Conservation (phyloP, 257 asterid species). For the Perilla frutescens region DNA sequence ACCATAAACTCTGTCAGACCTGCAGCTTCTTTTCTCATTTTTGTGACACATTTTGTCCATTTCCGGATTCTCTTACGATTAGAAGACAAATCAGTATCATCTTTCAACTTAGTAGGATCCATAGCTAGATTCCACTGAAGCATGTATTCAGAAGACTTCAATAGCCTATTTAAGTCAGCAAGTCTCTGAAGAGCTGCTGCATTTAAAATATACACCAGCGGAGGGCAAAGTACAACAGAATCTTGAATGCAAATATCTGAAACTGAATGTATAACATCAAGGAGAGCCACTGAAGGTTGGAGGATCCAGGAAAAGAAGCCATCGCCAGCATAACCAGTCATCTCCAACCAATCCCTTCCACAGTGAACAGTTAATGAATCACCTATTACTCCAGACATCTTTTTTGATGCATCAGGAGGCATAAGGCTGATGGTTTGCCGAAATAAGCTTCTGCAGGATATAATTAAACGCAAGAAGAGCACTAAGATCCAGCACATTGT, state of each 20-base stretch:
- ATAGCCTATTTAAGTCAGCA: conserved; percentile 71
- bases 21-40: conserved; percentile 70
- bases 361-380: conserved; percentile 63
- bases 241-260: conserved; percentile 61
- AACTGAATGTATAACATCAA: conserved; percentile 54
- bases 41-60: conserved; percentile 52
- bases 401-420: conserved; percentile 69
- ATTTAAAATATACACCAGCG: conserved; percentile 70
- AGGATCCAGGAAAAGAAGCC: conserved; percentile 71
- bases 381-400: conserved; percentile 63
- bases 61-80: conserved; percentile 54
- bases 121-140: conserved; percentile 55
- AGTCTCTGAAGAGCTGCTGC: conserved; percentile 83
- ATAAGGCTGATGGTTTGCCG: conserved; percentile 66
- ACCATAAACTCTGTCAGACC: conserved; percentile 61
- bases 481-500: conserved; percentile 64
- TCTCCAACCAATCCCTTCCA: conserved; percentile 80
- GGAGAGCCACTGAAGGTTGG: conserved; percentile 68
- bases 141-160: conserved; percentile 68
- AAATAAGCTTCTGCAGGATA: conserved; percentile 73
- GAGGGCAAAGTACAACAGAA: conserved; percentile 54
- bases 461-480: conserved; percentile 65
- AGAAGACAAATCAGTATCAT: conserved; percentile 49
- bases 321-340: conserved; percentile 50
- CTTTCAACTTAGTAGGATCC: conserved; percentile 43